A percentile compares a stretch with the other conserved stretches of the same genome.
phyloP scores from a whole-genome alignment of 2,329 filamentous ascomycete species.

The Epichloe scottii region DNA sequence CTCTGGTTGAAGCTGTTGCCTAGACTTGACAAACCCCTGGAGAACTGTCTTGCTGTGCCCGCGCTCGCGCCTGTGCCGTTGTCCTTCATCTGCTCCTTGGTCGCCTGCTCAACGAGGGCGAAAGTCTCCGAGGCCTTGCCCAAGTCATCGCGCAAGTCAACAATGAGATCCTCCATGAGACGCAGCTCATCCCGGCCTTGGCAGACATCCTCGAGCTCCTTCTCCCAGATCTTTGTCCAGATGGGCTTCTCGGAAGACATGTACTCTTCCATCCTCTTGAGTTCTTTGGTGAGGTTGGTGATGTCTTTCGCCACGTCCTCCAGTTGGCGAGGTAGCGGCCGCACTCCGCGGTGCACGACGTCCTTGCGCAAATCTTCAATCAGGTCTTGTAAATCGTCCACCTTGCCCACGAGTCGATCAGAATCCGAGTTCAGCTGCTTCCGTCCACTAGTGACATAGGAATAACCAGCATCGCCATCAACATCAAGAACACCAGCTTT shows the following conservation, averaged over 20 bases:
- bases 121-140: constrained; percentile 93
- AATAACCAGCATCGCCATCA: constrained; percentile 67
- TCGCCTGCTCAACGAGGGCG: constrained; percentile 88
- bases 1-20: constrained; percentile 53
- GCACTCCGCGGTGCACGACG: constrained; percentile 83
- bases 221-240: constrained; percentile 99
- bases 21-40: constrained; percentile 39
- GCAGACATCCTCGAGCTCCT: constrained; percentile 89
- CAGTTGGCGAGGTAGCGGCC: constrained; percentile 79
- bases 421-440: constrained; percentile 79
- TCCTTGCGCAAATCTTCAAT: constrained; percentile 97
- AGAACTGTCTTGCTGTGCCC: constrained; percentile 42
- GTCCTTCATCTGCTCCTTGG: constrained; percentile 91
- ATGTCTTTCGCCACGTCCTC: constrained; percentile 86
- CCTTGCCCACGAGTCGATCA: constrained; percentile 77
- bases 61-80: constrained; percentile 39
- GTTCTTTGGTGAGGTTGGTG: constrained; percentile 63
- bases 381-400: constrained; percentile 93
- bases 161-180: constrained; percentile 88
- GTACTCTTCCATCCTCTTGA: constrained; percentile 90
- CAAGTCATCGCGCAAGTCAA: constrained; percentile 85
- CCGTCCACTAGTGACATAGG: constrained; percentile 76
- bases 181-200: constrained; percentile 90
- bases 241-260: constrained; percentile 84
- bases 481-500: constrained; percentile 59